phyloP scores from a whole-genome alignment of 345 rosid species.

The Cochlearia excelsa region DNA sequence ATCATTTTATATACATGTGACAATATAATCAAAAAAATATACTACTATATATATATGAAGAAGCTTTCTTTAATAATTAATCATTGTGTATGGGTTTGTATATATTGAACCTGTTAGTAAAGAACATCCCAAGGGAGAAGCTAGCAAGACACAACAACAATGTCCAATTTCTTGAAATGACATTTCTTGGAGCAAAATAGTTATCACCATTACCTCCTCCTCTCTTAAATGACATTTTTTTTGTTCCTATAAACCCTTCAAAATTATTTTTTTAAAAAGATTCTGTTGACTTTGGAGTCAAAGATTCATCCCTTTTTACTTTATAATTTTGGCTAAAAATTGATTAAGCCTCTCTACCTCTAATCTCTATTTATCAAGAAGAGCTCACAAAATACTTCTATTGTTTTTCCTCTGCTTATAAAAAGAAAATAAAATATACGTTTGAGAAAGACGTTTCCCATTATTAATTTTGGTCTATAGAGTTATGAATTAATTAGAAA shows the following conservation, averaged over 20 bases:
- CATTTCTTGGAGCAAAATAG: constrained; percentile 36
- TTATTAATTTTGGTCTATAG: background rate
- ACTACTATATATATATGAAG: background rate
- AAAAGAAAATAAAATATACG: background rate
- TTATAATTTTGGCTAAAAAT: background rate
- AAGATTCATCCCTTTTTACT: background rate
- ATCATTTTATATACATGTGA: no score
- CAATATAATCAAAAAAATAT: background rate
- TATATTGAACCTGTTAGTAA: constrained; percentile 56
- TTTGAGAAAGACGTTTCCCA: background rate
- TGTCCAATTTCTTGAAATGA: constrained; percentile 44
- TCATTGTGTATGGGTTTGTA: background rate
- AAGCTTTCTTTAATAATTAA: background rate
- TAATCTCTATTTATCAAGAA: background rate
- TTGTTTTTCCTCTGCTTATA: background rate
- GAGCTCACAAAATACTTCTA: background rate
- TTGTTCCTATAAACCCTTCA: background rate
- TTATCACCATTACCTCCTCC: constrained; percentile 37
- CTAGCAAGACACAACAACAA: constrained; percentile 53
- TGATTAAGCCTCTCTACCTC: background rate
- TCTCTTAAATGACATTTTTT: constrained; percentile 49
- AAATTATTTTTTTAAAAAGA: no score
- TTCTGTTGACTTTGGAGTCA: background rate
- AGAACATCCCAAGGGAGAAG: constrained; percentile 65
- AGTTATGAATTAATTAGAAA: background rate